A percentile compares a stretch with the other conserved stretches of the same genome.
Conservation (phyloP, 2,329 filamentous ascomycete species). For the Monosporascus sp. region DNA sequence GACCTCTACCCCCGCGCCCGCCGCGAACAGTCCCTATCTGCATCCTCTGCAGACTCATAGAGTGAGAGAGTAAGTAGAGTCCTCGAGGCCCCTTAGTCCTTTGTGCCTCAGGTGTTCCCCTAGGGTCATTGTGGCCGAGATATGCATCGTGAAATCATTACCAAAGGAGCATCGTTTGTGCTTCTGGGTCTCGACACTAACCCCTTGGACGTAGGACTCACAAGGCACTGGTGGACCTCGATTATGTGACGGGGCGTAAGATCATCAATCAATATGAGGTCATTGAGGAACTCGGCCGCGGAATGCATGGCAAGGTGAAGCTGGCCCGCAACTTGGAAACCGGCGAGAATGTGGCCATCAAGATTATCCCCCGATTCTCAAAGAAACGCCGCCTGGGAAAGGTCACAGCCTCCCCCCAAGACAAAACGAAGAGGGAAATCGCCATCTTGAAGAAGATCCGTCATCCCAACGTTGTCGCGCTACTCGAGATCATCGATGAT, state of each 20-base stretch:
- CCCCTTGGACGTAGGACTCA: constrained; percentile 58
- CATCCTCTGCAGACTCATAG: constrained; percentile 69
- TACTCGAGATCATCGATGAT: constrained; percentile 96
- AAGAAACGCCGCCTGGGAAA: constrained; percentile 90
- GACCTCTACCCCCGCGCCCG: constrained; percentile 46
- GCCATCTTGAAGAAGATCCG: constrained; percentile 98
- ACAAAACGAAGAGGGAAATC: constrained; percentile 92
- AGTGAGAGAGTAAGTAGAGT: constrained; percentile 65
- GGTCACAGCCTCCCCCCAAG: constrained; percentile 62
- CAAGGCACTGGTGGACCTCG: constrained; percentile 85
- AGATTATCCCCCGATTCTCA: constrained; percentile 94
- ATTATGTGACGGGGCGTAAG: constrained; percentile 85
- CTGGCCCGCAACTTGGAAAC: constrained; percentile 76
- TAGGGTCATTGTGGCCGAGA: background rate
- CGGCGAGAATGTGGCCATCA: constrained; percentile 84
- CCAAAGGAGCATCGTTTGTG: background rate
- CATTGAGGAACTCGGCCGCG: constrained; percentile 90
- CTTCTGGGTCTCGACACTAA: constrained; percentile 3
- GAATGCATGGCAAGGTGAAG: constrained; percentile 97
- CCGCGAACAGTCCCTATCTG: constrained; percentile 55
- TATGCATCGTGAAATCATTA: background rate
- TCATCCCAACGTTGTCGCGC: constrained; percentile 92
- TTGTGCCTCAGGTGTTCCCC: background rate
- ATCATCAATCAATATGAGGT: constrained; percentile 98
- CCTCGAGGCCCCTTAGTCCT: background rate